Base-by-base conservation (phyloP, 352 stramenopile species). In the Phytophthora agathidicida region DNA sequence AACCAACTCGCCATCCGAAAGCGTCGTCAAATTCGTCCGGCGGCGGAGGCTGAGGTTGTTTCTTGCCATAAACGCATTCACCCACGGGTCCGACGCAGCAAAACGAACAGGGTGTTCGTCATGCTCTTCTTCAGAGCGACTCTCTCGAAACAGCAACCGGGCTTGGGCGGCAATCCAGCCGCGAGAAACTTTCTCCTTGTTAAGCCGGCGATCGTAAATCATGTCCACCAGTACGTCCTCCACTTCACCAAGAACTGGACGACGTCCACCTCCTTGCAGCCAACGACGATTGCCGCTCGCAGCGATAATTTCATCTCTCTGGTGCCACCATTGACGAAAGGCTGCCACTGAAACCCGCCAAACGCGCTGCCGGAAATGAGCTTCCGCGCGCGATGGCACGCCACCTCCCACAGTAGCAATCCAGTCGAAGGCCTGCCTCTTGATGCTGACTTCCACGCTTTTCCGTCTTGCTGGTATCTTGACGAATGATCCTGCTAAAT, bases 61-160 rank as follows among this genome's bases (percentile, higher is more conserved):
- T 20, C 54, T 43, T 4, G 22, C 22, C 59, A 75, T 78, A 16
- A 72, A 64, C 1, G 20, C 3, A 7, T 46, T 26, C 7, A 69
- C 31, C 50, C 57, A 73, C 22, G 57, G 65, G 45, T 68, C 28
- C 0, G 64, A 71, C 7, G 56, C 45, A 5, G 46, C 36, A 20
- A 74, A 69, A 9, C 47, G 32, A 8, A 67, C 43, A 0, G 52
- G 60, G 14, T 53, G 28, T 4, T 51, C 32, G 9, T 50, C 42
- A 17, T 71, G 33, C 5, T 65, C 43, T n/a, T 43, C 46, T 10
- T 50, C 30, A 1, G 30, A 26, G 16, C 50, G 22, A 5, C 39
- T 23, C 9, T 19, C 2, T 1, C 28, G 50, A 41, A 59, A 59
- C 9, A 59, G 30, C 3, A 14, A 4, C 1, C 7, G 28, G 5